Evolutionary conservation across 2,329 filamentous ascomycete species (phyloP), one percentile per base, ranked within the genome.

Genomic region (Ascochyta rabiei): DNA sequence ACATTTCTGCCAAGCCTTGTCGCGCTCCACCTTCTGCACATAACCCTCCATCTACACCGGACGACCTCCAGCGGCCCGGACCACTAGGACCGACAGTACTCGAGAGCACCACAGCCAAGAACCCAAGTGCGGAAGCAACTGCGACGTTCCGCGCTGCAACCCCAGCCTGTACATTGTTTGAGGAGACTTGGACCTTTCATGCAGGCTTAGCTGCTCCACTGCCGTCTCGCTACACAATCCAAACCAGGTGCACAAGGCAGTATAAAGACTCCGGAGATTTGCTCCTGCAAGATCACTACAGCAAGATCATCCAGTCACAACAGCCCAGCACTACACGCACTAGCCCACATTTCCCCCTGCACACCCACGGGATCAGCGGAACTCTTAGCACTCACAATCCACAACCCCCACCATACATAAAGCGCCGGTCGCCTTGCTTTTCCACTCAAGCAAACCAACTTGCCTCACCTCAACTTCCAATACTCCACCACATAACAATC

Each of bases 121-220:
- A 16, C 44, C 48, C 57, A 57, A 53, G 53, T 57, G 54, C 60
- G 50, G 59, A 61, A 57, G 47, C 53, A 58, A 57, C 65, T 70
- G 70, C 66, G 60, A 71, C 69, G 66, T 67, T 64, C 69, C 67
- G 59, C 68, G 64, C 69, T 61, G 57, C 62, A 66, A 46, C 61
- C 33, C 53, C 38, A 56, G 47, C 42, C 48, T 35, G 38, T 43
- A 50, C 35, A n/a, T 50, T 41, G 46, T 45, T 50, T 45, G 46
- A 50, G 37, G 21, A 49, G 35, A 49, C 37, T 35, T 46, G 45
- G 40, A 49, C 39, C 45, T 6, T 51, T 56, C 52, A 54, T 58
- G 58, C 48, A 58, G 21, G 41, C 31, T 41, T 55, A 55, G 46
- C 38, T 35, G 45, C 60, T 54, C 39, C 52, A 53, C 56, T 57